These are phyloP conservation scores for Raphanus hybrid DNA, from an alignment of 441 rosid genomes.

Conservation along the genomic window DNA sequence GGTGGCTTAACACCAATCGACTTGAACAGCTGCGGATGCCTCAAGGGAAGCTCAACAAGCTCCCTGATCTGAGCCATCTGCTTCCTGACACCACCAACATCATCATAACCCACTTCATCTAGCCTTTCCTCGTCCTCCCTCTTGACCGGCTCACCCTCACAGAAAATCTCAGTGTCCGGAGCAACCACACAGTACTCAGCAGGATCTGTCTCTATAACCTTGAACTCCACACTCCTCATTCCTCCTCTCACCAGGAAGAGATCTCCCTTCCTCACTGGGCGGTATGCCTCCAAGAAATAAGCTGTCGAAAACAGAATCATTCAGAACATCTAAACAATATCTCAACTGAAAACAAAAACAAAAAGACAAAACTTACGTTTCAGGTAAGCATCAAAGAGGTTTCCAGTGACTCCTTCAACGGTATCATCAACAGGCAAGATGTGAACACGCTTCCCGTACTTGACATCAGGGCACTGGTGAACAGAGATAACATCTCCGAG, in stretches of 20 bases:
- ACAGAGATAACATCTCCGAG: slow-evolving; percentile 60
- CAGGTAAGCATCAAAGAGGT: slow-evolving; percentile 59
- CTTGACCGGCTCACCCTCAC: slow-evolving; percentile 51
- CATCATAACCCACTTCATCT: slow-evolving; percentile 53
- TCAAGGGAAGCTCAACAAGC: slow-evolving; percentile 49
- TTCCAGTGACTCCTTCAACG: slow-evolving; percentile 63
- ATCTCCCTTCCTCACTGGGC: slow-evolving; percentile 54
- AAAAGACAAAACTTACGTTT: slow-evolving; percentile 43
- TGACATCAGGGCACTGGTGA: slow-evolving; percentile 57
- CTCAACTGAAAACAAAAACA: not conserved
- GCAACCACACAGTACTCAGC: slow-evolving; percentile 51
- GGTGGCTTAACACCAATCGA: slow-evolving; percentile 58
- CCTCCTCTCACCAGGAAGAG: slow-evolving; percentile 52
- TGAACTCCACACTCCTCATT: slow-evolving; percentile 55
- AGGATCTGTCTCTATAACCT: slow-evolving; percentile 51
- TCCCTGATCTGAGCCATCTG: slow-evolving; percentile 52
- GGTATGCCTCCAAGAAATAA: slow-evolving; percentile 45
- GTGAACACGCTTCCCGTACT: slow-evolving; percentile 54
- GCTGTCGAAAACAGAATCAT: slow-evolving; percentile 14
- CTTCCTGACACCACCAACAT: slow-evolving; percentile 53
- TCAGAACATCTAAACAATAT: too few species aligned
- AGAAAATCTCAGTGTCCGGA: slow-evolving; percentile 47
- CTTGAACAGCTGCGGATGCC: slow-evolving; percentile 51
- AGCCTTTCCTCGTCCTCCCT: slow-evolving; percentile 52
- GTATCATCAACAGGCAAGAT: slow-evolving; percentile 66